Evolutionary conservation across 345 rosid species (phyloP), one percentile per base, ranked within the genome.

Genomic region (Syzygium grande): DNA sequence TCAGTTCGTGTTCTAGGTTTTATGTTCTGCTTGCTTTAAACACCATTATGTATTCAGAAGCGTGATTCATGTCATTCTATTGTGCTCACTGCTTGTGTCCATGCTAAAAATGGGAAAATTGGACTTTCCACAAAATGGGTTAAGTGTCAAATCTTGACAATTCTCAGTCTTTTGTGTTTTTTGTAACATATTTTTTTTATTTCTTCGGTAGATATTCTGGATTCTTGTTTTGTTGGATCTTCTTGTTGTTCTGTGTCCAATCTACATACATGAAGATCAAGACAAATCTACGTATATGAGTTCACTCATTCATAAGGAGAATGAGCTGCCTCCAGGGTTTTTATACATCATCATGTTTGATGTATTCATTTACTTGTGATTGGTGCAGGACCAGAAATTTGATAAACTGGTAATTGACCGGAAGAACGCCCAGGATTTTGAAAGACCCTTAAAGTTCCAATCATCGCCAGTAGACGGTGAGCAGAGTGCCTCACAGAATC

Each of bases 371-470:
- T 56, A n/a, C 52, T 55, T 34, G 85, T 54, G 85, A 86, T 89
- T 52, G 84, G 46, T 94, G 87, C 94, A 97, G 99, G 99, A 94
- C n/a, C 97, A 96, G 88, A 96, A 95, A 84, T 92, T 96, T 86
- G 95, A 96, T 83, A 95, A 94, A 68, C 25, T 95, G 58, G 90
- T 92, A 87, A 95, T 95, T n/a, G 98, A 95, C 73, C 91, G 89
- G 23, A 91, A 93, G 90, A 93, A 90, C 88, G 96, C 96, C 15
- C 93, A 93, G 90, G 98, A 95, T 86, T 94, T 94, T 84, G 96
- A 95, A 88, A 95, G 98, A 86, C 94, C 96, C 51, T 94, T 91
- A 88, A 96, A 93, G 93, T 93, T 92, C 52, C 92, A 90, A 90
- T 41, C 89, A 53, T 94, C 92, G 86, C 87, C 93, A 9, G 92